Base-by-base conservation (phyloP, 2,329 filamentous ascomycete species). In the Penicillium concentricum region DNA sequence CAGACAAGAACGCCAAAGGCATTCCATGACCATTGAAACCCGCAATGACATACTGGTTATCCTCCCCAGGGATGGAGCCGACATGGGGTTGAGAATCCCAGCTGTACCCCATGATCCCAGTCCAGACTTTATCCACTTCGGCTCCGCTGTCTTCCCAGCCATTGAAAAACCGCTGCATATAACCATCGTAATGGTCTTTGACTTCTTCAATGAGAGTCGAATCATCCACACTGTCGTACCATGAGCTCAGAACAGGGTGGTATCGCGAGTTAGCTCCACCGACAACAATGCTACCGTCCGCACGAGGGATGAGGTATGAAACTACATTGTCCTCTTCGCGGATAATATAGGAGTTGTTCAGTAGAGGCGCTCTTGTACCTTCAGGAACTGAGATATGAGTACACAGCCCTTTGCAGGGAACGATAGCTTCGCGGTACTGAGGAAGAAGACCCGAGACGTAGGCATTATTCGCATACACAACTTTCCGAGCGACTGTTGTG, bases 401-500 rank as follows among this genome's bases (percentile, higher is more conserved):
- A 60, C 74, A 75, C 13, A 76, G 69, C 0, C 90, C 91, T n/a
- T 89, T 82, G 12, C 88, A 87, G 0, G 92, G 92, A 1, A 92
- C 84, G 59, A 96, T 88, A 16, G 92, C 80, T 60, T 87, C 84
- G 2, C 83, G 78, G 64, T 95, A 88, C 34, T 78, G 71, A 0
- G 90, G 90, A 1, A 95, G 76, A 8, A 96, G 79, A 57, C 87
- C 83, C 1, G 89, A 90, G 0, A 90, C 92, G 72, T 96, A 95
- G 4, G 81, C 92, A 69, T 96, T 96, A 1, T 90, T 93, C 6
- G 91, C 89, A 20, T 96, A 82, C 18, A 96, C 81, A 22, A 96
- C 84, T 34, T 85, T 82, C 2, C 77, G 74, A 0, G 91, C 81
- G 0, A 72, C 72, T 57, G 95, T 82, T 45, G 74, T 78, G 26